These are phyloP conservation scores for Hypericum androsaemum DNA, from an alignment of 345 rosid species.

Conservation along the genomic window DNA sequence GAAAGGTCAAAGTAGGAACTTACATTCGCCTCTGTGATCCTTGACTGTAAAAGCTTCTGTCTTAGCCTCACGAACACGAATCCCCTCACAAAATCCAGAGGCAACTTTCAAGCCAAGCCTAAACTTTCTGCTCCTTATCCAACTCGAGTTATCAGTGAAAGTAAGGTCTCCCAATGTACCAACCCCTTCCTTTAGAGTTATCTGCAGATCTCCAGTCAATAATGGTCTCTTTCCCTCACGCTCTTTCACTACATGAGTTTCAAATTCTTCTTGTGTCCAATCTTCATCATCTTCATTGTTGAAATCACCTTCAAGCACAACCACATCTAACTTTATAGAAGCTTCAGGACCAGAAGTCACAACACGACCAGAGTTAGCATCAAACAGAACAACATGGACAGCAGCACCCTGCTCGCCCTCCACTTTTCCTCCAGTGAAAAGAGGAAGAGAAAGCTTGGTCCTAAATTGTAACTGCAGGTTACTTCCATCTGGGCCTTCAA, in stretches of 20 bases:
- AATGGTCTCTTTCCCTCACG: constrained; percentile 95
- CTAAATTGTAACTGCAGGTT: constrained; percentile 67
- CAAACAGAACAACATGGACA: constrained; percentile 66
- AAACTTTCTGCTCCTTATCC: constrained; percentile 97
- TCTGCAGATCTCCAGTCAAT: constrained; percentile 75
- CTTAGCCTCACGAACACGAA: constrained; percentile 89
- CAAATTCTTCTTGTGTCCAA: constrained; percentile 89
- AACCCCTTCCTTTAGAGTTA: constrained; percentile 91
- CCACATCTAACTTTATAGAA: constrained; percentile 63
- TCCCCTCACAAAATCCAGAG: constrained; percentile 65
- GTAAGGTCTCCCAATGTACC: constrained; percentile 85
- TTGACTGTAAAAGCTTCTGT: constrained; percentile 94
- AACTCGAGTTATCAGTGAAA: constrained; percentile 95
- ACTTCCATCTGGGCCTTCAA: constrained; percentile 85
- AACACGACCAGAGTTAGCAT: constrained; percentile 57
- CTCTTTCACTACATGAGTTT: constrained; percentile 87
- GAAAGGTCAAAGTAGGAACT: constrained; percentile 9
- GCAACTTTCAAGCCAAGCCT: constrained; percentile 81
- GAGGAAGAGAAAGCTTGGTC: constrained; percentile 92
- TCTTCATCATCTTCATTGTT: constrained; percentile 85
- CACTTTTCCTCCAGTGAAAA: constrained; percentile 92
- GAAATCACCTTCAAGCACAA: constrained; percentile 95
- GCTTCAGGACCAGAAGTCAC: constrained; percentile 80
- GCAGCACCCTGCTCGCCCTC: constrained; percentile 99
- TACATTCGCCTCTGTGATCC: constrained; percentile 97